Base-by-base conservation (phyloP, 805 yeast species). In the Yamadazyma sp. region DNA sequence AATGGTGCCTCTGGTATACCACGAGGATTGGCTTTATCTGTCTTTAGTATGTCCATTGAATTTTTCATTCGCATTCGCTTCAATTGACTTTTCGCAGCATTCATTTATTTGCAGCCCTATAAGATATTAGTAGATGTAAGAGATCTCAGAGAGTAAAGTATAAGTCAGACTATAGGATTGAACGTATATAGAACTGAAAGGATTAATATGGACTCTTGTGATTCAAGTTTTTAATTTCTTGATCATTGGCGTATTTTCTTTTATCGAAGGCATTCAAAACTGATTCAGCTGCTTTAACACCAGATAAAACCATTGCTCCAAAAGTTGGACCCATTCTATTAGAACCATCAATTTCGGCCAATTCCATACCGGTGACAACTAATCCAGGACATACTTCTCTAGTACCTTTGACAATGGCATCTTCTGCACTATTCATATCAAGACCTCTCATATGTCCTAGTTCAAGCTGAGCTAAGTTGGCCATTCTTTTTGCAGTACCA, bases 1-100 rank as follows among this genome's bases (percentile, higher is more conserved):
- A 93, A 93, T 26, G 94, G 96, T 1, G 98, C 98, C 53, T 86
- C 84, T 5, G 98, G 98, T 38, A 93, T 93, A 3, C 98, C 98
- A 45, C 98, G 75, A 7, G 97, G 93, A 53, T 93, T 93, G 16
- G 79, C 63, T 32, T 76, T 71, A 2, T 35, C 34, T 14, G 39
- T 35, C 14, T 43, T 43, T 39, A 43, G 43, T 43, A 43, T 30
- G 22, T 43, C 47, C 47, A 43, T 37, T 17, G 8, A n/a, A n/a
- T n/a, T n/a, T n/a, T n/a, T n/a, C n/a, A n/a, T n/a, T n/a, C n/a
- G n/a, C n/a, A n/a, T n/a, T n/a, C n/a, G n/a, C n/a, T n/a, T n/a
- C n/a, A n/a, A n/a, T n/a, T n/a, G n/a, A n/a, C n/a, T n/a, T n/a
- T n/a, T n/a, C n/a, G n/a, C n/a, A n/a, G n/a, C n/a, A n/a, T n/a